phyloP scores from a whole-genome alignment of 2,329 filamentous ascomycete species.

The Knoxdaviesia proteae region DNA sequence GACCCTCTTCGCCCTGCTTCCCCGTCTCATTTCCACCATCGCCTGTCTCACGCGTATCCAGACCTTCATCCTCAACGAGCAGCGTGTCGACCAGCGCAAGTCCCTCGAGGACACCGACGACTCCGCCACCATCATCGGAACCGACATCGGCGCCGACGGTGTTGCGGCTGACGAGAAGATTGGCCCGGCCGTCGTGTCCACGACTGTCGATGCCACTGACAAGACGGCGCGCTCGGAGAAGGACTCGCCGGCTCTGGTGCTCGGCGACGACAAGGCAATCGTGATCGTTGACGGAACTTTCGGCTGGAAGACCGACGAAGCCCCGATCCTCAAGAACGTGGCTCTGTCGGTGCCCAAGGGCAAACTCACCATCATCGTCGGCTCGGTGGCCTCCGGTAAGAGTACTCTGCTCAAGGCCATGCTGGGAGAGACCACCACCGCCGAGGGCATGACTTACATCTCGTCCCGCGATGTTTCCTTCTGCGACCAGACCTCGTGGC shows the following conservation, averaged over 20 bases:
- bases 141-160: constrained; percentile 3
- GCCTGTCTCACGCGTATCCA: constrained; percentile 16
- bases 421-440: constrained; percentile 11
- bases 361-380: constrained; percentile 17
- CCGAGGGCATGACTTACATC: constrained; percentile 6
- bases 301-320: constrained; percentile 9
- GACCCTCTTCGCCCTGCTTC: constrained; percentile 13
- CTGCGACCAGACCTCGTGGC: constrained; percentile 14
- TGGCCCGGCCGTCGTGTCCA: constrained; percentile 2
- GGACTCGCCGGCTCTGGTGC: neutral
- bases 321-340: constrained; percentile 11
- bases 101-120: constrained; percentile 2
- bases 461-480: constrained; percentile 8
- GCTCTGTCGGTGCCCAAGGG: constrained; percentile 11
- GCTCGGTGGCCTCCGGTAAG: constrained; percentile 17
- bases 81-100: constrained; percentile 8
- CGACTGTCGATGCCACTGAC: neutral
- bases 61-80: constrained; percentile 13
- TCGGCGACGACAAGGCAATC: neutral
- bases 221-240: neutral
- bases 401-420: constrained; percentile 16
- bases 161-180: constrained; percentile 6
- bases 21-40: constrained; percentile 11
- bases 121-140: neutral
- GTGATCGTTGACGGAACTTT: constrained; percentile 4